Base-by-base conservation (phyloP, 257 asterid genomes). In the Nicotiana benthamiana region DNA sequence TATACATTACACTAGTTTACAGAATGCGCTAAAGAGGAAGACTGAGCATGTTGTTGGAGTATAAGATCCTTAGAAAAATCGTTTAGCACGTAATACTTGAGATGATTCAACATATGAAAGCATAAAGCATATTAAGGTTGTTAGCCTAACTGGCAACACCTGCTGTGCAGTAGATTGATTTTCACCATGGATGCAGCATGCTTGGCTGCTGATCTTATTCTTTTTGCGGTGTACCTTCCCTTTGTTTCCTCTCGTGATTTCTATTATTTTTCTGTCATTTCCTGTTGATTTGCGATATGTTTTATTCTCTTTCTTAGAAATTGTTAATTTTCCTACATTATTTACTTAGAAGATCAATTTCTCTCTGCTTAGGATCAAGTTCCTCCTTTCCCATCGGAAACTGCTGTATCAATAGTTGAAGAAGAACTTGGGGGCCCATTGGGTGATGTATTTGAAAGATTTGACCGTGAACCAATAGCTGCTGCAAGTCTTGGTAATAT, bases 401-500 rank as follows among this genome's bases (percentile, higher is more conserved):
- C 92, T 80, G 97, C 96, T 54, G 88, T 91, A 70, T 80, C 96
- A 57, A 92, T 89, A 81, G 93, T 94, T 6, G 98, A 90, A 89
- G 97, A 91, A 85, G 97, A 94, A 84, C 91, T 94, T 77, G 94
- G 96, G 63, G 89, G 84, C 76, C 82, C 93, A 7, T 88, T 90
- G 68, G 86, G 83, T 80, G 86, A 89, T 65, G 59, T 90, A 86
- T 94, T 92, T 79, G 91, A 94, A 68, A 87, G 89, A 85, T 94
- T 94, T 57, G 97, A 94, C 87, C 86, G 85, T 46, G 98, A 92
- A 84, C 98, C 98, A 53, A 90, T 94, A 79, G 97, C 98, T 77
- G 98, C 98, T 46, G 98, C 98, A 76, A 94, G 98, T 89, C 94
- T 94, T 66, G 98, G 98, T 94, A 91, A 67, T 64, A 13, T 60